These are phyloP conservation scores for Mitragyna speciosa DNA, from an alignment of 257 asterid species.

Conservation along the genomic window DNA sequence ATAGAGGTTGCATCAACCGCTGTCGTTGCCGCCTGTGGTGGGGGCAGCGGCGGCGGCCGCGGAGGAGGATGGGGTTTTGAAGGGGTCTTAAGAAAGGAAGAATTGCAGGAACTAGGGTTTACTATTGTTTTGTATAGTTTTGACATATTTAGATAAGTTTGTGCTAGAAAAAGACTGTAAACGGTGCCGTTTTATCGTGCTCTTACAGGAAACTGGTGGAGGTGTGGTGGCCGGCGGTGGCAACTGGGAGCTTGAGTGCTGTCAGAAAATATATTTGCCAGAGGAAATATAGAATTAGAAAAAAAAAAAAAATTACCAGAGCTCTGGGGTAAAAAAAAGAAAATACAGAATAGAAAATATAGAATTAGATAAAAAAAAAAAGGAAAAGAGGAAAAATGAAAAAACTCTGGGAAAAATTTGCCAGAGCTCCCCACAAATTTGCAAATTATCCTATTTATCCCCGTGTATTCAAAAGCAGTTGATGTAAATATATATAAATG, in stretches of 20 bases:
- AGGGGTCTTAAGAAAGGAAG: slow-evolving; percentile 22
- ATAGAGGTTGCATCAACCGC: slow-evolving; percentile 43
- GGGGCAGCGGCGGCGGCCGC: not conserved
- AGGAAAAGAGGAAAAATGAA: too few relatives aligned
- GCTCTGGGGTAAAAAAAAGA: too few relatives aligned
- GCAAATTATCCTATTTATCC: too few relatives aligned
- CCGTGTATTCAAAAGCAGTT: too few relatives aligned
- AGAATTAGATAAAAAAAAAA: too few relatives aligned
- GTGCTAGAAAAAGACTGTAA: not conserved
- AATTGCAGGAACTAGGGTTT: not conserved
- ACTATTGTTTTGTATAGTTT: not conserved
- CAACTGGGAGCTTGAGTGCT: not conserved
- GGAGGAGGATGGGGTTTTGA: not conserved
- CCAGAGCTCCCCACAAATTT: too few relatives aligned
- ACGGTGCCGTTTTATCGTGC: not conserved
- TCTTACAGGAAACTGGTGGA: not conserved
- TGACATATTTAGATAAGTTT: not conserved
- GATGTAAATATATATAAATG: too few relatives aligned
- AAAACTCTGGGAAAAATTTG: too few relatives aligned
- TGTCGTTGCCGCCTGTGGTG: slow-evolving; percentile 14
- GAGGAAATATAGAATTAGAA: too few relatives aligned
- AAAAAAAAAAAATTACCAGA: too few relatives aligned
- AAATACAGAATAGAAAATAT: too few relatives aligned
- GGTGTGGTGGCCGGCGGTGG: not conserved
- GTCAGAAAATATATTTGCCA: not conserved